A percentile compares a stretch with the other conserved stretches of the same genome.
phyloP scores from a whole-genome alignment of 257 asterid species.

The Solanum infundibuliforme region DNA sequence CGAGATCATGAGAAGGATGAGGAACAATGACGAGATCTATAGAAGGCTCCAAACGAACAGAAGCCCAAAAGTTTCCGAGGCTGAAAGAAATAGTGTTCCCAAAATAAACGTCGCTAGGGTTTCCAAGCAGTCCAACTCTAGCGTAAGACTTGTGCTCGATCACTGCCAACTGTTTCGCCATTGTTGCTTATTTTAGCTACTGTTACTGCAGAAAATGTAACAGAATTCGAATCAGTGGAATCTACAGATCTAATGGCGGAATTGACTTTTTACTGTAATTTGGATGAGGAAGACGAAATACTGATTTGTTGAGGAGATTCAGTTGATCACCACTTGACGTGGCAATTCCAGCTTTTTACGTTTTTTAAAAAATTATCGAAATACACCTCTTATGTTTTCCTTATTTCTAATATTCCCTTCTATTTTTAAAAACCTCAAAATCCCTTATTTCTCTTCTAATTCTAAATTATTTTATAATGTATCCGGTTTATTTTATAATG shows the following conservation, averaged over 20 bases:
- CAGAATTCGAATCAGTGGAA: background rate
- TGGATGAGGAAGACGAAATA: background rate
- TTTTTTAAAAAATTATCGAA: no score
- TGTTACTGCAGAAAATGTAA: background rate
- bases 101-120: slow-evolving; percentile 78
- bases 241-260: background rate
- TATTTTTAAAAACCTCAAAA: no score
- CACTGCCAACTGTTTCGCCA: background rate
- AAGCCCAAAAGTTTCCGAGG: slow-evolving; percentile 74
- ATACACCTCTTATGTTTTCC: no score
- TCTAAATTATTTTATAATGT: no score
- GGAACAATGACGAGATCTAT: slow-evolving; percentile 44
- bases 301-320: background rate
- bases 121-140: slow-evolving; percentile 65
- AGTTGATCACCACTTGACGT: background rate
- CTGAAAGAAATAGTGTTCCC: slow-evolving; percentile 71
- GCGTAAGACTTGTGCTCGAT: slow-evolving; percentile 71
- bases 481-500: no score
- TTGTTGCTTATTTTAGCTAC: slow-evolving; percentile 3
- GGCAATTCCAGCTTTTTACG: background rate
- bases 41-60: slow-evolving; percentile 62
- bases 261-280: background rate
- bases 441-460: no score
- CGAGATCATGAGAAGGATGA: slow-evolving; percentile 67
- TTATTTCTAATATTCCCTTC: no score